phyloP scores from a whole-genome alignment of 352 stramenopile species.

The Pythium guiyangense region DNA sequence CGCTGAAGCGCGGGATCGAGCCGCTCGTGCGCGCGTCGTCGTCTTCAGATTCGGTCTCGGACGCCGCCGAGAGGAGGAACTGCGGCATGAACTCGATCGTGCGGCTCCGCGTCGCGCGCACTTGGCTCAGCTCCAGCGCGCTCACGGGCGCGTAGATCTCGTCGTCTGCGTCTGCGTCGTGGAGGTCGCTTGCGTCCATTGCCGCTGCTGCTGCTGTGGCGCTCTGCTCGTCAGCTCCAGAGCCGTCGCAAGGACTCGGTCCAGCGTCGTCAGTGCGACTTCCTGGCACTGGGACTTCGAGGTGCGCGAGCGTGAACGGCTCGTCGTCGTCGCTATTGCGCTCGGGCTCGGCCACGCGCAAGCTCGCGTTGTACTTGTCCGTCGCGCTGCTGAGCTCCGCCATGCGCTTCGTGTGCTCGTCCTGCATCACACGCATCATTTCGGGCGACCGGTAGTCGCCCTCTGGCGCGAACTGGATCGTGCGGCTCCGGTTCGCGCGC shows the following conservation, averaged over 20 bases:
- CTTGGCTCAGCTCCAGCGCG: slow-evolving; percentile 10
- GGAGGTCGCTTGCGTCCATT: background rate
- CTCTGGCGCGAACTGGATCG: slow-evolving; percentile 33
- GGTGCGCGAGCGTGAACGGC: slow-evolving; percentile 14
- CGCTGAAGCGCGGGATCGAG: background rate
- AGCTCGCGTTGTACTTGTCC: slow-evolving; percentile 7
- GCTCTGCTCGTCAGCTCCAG: background rate
- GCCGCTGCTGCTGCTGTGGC: background rate
- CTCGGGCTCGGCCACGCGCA: slow-evolving; percentile 8
- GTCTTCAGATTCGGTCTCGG: background rate
- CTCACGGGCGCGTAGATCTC: slow-evolving; percentile 12
- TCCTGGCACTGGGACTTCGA: background rate
- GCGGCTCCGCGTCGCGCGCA: slow-evolving; percentile 14
- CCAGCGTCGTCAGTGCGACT: background rate
- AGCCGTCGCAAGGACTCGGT: background rate
- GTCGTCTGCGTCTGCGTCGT: background rate
- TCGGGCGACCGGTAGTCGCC: slow-evolving; percentile 24
- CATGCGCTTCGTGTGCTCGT: slow-evolving; percentile 45
- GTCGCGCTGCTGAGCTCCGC: slow-evolving; percentile 15
- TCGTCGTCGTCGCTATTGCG: slow-evolving; percentile 9
- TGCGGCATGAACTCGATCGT: slow-evolving; percentile 19
- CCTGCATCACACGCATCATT: slow-evolving; percentile 29
- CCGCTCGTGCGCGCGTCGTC: background rate
- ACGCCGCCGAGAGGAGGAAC: slow-evolving; percentile 3
- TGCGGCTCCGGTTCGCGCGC: slow-evolving; percentile 37